Evolutionary conservation across 371 early-diverging fungal genomes (phyloP), one percentile per base, ranked within the genome.

Genomic region (Mucor velutinosus): DNA sequence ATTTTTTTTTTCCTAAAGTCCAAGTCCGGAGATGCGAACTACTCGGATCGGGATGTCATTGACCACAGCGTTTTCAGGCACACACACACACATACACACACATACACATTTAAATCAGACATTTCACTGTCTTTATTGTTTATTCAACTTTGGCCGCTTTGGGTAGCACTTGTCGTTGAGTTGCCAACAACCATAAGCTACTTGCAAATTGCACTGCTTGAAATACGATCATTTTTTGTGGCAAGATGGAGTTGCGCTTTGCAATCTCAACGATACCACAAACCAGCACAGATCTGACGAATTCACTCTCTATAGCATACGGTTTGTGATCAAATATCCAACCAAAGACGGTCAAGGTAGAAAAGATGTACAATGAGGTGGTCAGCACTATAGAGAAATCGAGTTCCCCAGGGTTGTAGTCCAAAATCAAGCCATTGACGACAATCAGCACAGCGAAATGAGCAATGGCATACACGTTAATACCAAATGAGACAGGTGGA

Each of bases 371-470:
- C 1, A 37, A 45, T 14, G 67, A 55, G 15, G 51, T 55, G 1
- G 56, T 29, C 10, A 58, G 37, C 5, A 64, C 64, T 10, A 60
- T 21, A 0, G 32, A 35, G 35, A 67, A 70, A 5, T 66, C 55
- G 7, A 70, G 57, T 19, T 58, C 47, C 1, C 56, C 64, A 0
- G 64, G 64, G n/a, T 60, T 25, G 32, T 45, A 49, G 21, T 66
- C 58, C 49, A 74, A 45, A n/a, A 74, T 19, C 7, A 64, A n/a
- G 11, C 67, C 57, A 23, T 65, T 74, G 25, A 74, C 76, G 5
- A 70, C 61, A 29, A 70, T 62, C 45, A 79, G 49, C 55, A 82
- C 64, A 7, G 65, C 58, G 49, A 82, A 82, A 41, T 82, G 79
- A 29, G 69, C 15, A 0, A 41, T 61, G 15, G 77, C 70, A 51